phyloP scores from a whole-genome alignment of 169 alveolate species.

The Plasmodium malariae region DNA sequence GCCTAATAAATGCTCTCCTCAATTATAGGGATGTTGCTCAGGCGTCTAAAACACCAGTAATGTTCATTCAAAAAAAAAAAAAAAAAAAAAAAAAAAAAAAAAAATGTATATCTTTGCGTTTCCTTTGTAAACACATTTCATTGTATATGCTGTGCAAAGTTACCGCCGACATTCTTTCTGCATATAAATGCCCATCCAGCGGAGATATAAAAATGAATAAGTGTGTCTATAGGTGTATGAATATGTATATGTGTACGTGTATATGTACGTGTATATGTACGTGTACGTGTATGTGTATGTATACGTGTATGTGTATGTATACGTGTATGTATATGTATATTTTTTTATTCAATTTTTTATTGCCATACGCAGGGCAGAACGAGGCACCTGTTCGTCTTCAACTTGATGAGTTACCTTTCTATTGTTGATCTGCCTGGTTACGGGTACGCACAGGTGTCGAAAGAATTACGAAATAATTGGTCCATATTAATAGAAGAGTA shows the following conservation, averaged over 20 bases:
- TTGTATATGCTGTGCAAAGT: no score
- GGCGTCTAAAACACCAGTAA: slow-evolving; percentile 87
- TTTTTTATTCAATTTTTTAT: no score
- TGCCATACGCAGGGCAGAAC: slow-evolving; percentile 91
- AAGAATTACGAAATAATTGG: slow-evolving; percentile 77
- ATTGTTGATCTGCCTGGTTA: slow-evolving; percentile 92
- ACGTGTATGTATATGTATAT: background rate
- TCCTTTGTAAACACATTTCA: no score
- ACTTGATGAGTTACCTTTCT: slow-evolving; percentile 83
- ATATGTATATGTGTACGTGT: no score
- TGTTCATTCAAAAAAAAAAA: no score
- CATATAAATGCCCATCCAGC: background rate
- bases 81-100: background rate
- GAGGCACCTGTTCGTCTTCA: slow-evolving; percentile 89
- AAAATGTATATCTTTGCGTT: background rate
- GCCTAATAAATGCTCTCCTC: slow-evolving; percentile 92
- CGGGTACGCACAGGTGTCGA: slow-evolving; percentile 88
- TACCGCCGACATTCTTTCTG: no score
- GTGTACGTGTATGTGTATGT: background rate
- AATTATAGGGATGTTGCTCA: slow-evolving; percentile 88
- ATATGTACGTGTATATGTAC: no score
- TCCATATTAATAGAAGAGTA: slow-evolving; percentile 42
- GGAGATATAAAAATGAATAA: no score
- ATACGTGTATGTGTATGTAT: background rate
- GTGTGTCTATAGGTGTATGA: no score